Percentiles rank a stretch among this genome's conserved stretches.
Evolutionary conservation across 371 early-diverging fungal genomes (phyloP).

Genomic region (Mortierella sp.): DNA sequence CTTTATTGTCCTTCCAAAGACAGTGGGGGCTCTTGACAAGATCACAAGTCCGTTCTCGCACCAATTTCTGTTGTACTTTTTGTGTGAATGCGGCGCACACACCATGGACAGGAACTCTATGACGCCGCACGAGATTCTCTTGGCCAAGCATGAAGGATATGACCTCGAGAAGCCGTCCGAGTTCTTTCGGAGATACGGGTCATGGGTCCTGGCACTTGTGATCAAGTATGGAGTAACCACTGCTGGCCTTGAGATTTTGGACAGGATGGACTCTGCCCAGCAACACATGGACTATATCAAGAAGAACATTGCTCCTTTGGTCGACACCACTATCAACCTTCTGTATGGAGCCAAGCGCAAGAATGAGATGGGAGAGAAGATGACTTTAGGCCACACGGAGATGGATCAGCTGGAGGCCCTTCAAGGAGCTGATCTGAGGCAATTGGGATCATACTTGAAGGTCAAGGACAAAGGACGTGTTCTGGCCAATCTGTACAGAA

Average conservation of each 20-base stretch:
- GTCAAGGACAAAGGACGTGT: not conserved
- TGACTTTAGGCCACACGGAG: no score
- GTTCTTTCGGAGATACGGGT: not conserved
- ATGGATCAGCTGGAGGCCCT: not conserved
- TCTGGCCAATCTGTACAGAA: conserved; percentile 1
- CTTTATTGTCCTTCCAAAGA: conserved; percentile 18
- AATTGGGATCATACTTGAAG: not conserved
- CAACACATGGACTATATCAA: not conserved
- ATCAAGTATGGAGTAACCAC: not conserved
- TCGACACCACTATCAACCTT: not conserved
- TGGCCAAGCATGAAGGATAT: conserved; percentile 15
- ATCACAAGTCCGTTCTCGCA: not conserved
- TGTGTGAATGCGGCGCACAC: conserved; percentile 27
- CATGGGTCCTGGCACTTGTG: conserved; percentile 2
- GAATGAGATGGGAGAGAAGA: not conserved
- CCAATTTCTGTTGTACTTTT: conserved; percentile 10
- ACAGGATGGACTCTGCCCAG: not conserved
- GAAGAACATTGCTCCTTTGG: not conserved
- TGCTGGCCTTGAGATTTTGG: not conserved
- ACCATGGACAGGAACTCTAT: conserved; percentile 2
- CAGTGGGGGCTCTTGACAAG: not conserved
- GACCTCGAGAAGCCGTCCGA: conserved; percentile 4
- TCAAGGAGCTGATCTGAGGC: conserved; percentile 4
- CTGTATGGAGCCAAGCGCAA: not conserved
- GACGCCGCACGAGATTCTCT: conserved; percentile 13